These are phyloP conservation scores for Reutealis trisperma DNA, from an alignment of 345 rosid genomes.

Conservation along the genomic window DNA sequence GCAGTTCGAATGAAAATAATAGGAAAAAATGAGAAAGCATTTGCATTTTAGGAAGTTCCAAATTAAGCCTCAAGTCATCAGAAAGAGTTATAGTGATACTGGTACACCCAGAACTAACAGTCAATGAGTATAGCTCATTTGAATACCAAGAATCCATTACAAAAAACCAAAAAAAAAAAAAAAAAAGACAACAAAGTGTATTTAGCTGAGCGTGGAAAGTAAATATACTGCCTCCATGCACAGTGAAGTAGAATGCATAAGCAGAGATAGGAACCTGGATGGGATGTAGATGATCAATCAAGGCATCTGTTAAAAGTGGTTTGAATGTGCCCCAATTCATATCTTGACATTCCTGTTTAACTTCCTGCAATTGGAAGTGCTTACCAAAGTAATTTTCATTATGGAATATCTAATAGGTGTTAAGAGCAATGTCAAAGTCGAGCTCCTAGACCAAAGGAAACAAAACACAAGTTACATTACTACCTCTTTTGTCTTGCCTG, in stretches of 20 bases:
- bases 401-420: not conserved
- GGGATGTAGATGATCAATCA: slow-evolving; percentile 82
- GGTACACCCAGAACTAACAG: too few species aligned
- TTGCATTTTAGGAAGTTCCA: not conserved
- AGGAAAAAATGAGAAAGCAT: not conserved
- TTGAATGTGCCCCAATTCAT: slow-evolving; percentile 89
- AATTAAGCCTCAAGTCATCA: not conserved
- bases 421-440: not conserved
- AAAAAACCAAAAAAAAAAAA: not conserved
- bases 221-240: not conserved
- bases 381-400: slow-evolving; percentile 4
- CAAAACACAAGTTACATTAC: slow-evolving; percentile 28
- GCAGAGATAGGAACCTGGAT: slow-evolving; percentile 60
- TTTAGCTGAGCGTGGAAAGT: not conserved
- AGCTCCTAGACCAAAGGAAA: slow-evolving; percentile 3
- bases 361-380: slow-evolving; percentile 55
- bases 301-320: slow-evolving; percentile 64
- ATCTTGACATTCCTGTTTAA: slow-evolving; percentile 65
- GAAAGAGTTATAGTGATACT: not conserved
- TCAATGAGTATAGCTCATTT: not conserved
- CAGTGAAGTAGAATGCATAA: not conserved
- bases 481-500: slow-evolving; percentile 88
- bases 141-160: not conserved
- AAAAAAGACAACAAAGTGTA: not conserved
- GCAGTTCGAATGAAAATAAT: not conserved